Evolutionary conservation across 202 grass and related monocot species (phyloP).

Genomic region (Saccharum hybrid): DNA sequence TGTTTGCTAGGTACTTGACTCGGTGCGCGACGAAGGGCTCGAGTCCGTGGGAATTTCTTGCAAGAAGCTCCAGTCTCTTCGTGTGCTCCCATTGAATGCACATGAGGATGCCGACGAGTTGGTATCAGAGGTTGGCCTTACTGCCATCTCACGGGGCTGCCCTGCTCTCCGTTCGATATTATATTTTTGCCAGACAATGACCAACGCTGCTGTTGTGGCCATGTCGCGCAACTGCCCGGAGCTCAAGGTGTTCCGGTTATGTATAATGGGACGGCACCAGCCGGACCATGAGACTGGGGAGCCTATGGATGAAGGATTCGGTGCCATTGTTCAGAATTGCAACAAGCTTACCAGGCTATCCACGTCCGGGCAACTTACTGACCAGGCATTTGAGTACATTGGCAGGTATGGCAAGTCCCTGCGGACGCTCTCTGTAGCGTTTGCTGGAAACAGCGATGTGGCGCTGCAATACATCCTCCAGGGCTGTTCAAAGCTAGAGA

Average conservation of each 20-base stretch:
- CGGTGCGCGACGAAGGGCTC: conserved; percentile 80
- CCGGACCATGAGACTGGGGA: conserved; percentile 64
- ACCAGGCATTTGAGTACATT: conserved; percentile 80
- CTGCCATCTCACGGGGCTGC: conserved; percentile 79
- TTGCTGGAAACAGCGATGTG: conserved; percentile 74
- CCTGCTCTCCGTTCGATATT: conserved; percentile 69
- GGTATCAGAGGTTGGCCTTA: conserved; percentile 73
- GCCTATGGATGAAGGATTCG: conserved; percentile 92
- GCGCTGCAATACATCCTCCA: conserved; percentile 66
- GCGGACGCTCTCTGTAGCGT: conserved; percentile 85
- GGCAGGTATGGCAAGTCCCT: conserved; percentile 77
- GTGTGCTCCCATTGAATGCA: conserved; percentile 72
- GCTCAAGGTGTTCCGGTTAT: conserved; percentile 80
- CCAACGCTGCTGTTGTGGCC: conserved; percentile 71
- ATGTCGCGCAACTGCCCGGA: conserved; percentile 84
- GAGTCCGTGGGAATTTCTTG: conserved; percentile 56
- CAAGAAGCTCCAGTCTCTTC: conserved; percentile 83
- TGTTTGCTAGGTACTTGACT: conserved; percentile 73
- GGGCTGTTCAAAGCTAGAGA: conserved; percentile 85
- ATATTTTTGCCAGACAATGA: conserved; percentile 95
- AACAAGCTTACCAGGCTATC: conserved; percentile 86
- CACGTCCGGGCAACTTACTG: conserved; percentile 78
- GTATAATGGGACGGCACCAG: conserved; percentile 86
- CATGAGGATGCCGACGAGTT: conserved; percentile 77
- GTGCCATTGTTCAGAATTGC: conserved; percentile 86